Percentiles rank a stretch among this genome's conserved stretches.
phyloP scores from a whole-genome alignment of 129 eudicot species.

The Centella asiatica region DNA sequence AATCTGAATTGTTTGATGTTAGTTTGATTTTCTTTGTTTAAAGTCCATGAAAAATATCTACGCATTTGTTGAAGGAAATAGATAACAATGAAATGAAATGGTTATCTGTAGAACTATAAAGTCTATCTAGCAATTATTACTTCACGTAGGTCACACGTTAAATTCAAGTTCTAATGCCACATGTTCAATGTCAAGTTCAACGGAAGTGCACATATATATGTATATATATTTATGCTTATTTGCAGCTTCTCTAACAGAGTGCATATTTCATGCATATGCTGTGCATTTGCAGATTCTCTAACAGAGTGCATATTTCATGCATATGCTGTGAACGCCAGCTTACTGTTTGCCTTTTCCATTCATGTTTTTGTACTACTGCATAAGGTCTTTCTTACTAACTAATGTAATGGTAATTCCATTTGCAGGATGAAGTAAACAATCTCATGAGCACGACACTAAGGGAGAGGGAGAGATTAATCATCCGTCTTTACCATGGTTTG shows the following conservation, averaged over 20 bases:
- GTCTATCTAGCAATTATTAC: too few species aligned
- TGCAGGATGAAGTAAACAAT: slow-evolving; percentile 86
- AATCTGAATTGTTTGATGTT: neutral
- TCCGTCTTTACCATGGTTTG: slow-evolving; percentile 83
- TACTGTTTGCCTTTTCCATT: neutral
- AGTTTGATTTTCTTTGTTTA: neutral
- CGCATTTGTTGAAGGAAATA: too few species aligned
- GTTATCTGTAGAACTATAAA: too few species aligned
- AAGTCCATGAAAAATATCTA: too few species aligned
- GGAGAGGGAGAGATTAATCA: slow-evolving; percentile 70
- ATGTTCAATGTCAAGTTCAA: too few species aligned
- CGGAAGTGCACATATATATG: too few species aligned
- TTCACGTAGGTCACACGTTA: too few species aligned
- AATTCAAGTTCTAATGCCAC: too few species aligned
- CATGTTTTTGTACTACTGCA: neutral
- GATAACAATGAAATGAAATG: too few species aligned
- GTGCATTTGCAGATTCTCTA: neutral
- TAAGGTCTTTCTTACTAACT: neutral
- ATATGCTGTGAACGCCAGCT: neutral
- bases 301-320: neutral
- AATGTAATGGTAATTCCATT: slow-evolving; percentile 2
- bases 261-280: neutral
- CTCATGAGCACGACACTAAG: slow-evolving; percentile 53
- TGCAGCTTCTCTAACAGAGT: neutral
- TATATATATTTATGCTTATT: too few species aligned